Evolutionary conservation across 1,284 basidiomycete species (phyloP), one percentile per base, ranked within the genome.

Genomic region (Ustanciosporium gigantosporum): DNA sequence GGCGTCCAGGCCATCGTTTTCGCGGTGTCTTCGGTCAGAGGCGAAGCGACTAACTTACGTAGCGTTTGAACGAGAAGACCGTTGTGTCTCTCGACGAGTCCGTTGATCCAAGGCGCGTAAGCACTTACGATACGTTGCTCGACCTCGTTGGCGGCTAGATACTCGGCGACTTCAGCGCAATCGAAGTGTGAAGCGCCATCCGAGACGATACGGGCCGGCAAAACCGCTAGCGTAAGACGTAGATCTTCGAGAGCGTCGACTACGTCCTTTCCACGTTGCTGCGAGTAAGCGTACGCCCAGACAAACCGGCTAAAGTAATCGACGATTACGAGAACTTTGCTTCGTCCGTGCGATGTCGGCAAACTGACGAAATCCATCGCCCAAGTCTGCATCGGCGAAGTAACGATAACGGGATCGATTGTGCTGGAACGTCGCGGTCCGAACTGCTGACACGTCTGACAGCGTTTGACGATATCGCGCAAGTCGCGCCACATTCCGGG

Each of bases 291-390:
- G n/a, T 21, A 37, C 7, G 36, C 24, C 36, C 36, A 37, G 7
- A 37, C 7, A n/a, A 21, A 37, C 16, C 36, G 16, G 7, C 16
- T 19, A n/a, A 37, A 37, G 20, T 37, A 37, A 22, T 37, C 17
- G 19, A 37, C 21, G 16, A 37, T 22, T 14, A 37, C 36, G 19
- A 37, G n/a, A 5, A 37, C 8, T 22, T 37, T 37, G 36, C 36
- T 37, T 22, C n/a, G 20, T 7, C 17, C 17, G n/a, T 9, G 19
- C 6, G 19, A 37, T 19, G 5, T 5, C 7, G 36, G 36, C 24
- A 37, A 22, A n/a, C 16, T 19, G 20, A 37, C 36, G 24, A 37
- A 37, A 22, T 37, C 36, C 36, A 37, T 37, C 9, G 36, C 36
- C 36, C 36, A 37, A 14, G 36, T 37, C 19, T 37, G 16, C 36